Conservation (phyloP, 805 yeast species). For the Candida maesae region DNA sequence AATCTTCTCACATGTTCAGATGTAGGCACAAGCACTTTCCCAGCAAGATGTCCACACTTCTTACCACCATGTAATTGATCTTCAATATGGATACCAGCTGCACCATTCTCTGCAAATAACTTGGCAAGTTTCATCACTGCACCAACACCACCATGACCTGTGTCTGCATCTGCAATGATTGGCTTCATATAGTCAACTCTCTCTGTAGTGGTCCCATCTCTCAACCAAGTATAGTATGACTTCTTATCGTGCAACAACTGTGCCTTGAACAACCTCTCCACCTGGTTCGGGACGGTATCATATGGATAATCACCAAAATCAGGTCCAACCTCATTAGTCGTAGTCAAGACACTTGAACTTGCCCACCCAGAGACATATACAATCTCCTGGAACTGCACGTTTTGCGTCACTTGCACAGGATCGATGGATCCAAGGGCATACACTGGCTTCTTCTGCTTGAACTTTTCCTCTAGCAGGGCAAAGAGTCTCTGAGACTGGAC, state of each 20-base stretch:
- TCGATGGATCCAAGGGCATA: conserved; percentile 60
- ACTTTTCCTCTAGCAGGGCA: conserved; percentile 38
- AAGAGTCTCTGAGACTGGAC: conserved; percentile 51
- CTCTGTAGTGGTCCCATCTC: conserved; percentile 15
- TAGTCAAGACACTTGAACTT: conserved; percentile 49
- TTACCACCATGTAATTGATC: conserved; percentile 65
- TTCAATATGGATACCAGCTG: conserved; percentile 63
- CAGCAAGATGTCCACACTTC: conserved; percentile 61
- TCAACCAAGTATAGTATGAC: conserved; percentile 39
- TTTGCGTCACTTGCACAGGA: conserved; percentile 59
- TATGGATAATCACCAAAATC: conserved; percentile 70
- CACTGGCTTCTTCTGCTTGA: conserved; percentile 41
- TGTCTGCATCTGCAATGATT: conserved; percentile 63
- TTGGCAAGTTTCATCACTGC: conserved; percentile 64
- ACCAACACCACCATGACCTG: conserved; percentile 62
- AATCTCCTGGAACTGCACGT: conserved; percentile 47
- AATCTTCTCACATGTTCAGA: conserved; percentile 51
- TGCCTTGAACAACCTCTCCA: conserved; percentile 54
- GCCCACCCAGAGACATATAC: conserved; percentile 63
- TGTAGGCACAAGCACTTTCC: conserved; percentile 59
- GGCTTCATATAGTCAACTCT: conserved; percentile 53
- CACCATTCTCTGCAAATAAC: conserved; percentile 62
- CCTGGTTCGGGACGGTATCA: conserved; percentile 67
- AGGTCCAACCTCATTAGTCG: conserved; percentile 61
- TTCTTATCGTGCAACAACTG: conserved; percentile 56